Evolutionary conservation across 2,329 filamentous ascomycete species (phyloP), one percentile per base, ranked within the genome.

Genomic region (Shiraia sp.): DNA sequence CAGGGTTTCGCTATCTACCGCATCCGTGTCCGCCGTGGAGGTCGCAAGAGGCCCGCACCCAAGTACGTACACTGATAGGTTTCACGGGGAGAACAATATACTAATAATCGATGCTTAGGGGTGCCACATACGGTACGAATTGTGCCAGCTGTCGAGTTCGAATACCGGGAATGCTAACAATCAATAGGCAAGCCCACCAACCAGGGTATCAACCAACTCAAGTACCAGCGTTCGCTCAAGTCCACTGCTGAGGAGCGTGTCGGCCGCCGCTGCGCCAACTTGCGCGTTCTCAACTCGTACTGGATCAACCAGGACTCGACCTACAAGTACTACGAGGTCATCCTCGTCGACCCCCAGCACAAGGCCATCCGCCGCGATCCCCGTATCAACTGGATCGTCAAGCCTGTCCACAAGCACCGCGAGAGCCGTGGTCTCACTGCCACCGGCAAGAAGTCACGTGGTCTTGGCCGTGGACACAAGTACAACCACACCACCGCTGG

Each of bases 261-360:
- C 74, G 93, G 95, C 72, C 91, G 91, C 78, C 91, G 92, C 76
- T 96, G 91, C 82, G 90, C 91, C 79, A 99, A 99, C 82, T 80
- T 99, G 77, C 90, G 93, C 74, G 93, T 99, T 73, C 88, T 99
- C 72, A 99, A 99, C 88, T 97, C 92, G 57, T 99, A 99, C 91
- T 99, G 95, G 95, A 90, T 99, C 83, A 99, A 99, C 88, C 90
- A 97, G 85, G 93, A 99, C 83, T 96, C 91, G 51, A 99, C 93
- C 79, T 99, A 97, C 89, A 99, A 99, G 85, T 99, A 99, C 88
- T 99, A 85, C 83, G 93, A 99, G 81, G 86, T 97, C 78, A 97
- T 99, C 82, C 89, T 96, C 72, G 92, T 99, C 74, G 93, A 99
- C 82, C 93, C 93, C 75, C 88, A 95, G 82, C 93, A 99, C 89